Conservation (phyloP, 2,329 filamentous ascomycete species). For the Aspergillus chevalieri region DNA sequence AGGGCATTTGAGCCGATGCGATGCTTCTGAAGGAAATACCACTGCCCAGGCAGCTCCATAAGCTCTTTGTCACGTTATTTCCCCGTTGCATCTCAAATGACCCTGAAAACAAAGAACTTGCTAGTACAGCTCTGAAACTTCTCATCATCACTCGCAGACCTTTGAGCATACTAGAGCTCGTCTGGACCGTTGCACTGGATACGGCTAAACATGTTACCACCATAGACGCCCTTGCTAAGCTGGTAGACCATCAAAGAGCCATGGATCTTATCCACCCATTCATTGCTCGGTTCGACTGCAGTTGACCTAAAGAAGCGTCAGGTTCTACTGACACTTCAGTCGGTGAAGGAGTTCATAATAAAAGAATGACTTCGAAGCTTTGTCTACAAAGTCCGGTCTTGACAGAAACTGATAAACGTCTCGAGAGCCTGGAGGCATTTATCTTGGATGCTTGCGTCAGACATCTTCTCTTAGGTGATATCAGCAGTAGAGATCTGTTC, state of each 20-base stretch:
- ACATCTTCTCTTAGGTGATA: constrained; percentile 20
- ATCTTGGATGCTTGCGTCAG: constrained; percentile 21
- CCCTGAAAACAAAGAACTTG: constrained; percentile 10
- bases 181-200: constrained; percentile 21
- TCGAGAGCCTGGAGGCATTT: constrained; percentile 13
- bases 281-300: constrained; percentile 11
- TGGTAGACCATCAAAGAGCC: constrained; percentile 22
- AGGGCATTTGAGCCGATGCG: constrained; percentile 3
- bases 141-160: constrained; percentile 17
- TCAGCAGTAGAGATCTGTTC: constrained; percentile 18
- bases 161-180: constrained; percentile 25
- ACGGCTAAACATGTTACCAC: constrained; percentile 13
- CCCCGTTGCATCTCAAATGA: constrained; percentile 8
- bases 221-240: constrained; percentile 12
- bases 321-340: constrained; percentile 16
- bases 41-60: constrained; percentile 6
- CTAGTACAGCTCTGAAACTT: constrained; percentile 15
- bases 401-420: constrained; percentile 2
- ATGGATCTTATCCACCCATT: constrained; percentile 14
- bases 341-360: constrained; percentile 13
- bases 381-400: background rate
- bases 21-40: constrained; percentile 5
- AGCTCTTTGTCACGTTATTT: constrained; percentile 10
- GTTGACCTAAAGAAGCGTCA: constrained; percentile 9
- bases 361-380: background rate